Evolutionary conservation across 176 grass and related monocot genomes (phyloP), one percentile per base, ranked within the genome.

Genomic region (Avena eriantha): DNA sequence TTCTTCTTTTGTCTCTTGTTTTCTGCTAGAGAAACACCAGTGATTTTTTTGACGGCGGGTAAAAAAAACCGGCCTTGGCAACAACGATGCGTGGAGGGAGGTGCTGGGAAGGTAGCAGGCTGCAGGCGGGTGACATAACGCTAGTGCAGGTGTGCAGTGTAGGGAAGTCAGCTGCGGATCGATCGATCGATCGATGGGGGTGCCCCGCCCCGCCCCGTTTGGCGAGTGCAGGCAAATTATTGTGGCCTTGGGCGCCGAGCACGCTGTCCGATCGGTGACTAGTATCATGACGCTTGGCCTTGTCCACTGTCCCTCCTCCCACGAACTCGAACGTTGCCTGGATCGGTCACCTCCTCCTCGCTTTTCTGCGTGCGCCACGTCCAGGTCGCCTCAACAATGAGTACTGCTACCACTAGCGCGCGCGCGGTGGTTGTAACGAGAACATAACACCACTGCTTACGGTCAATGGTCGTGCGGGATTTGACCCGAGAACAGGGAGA

Each of bases 181-280:
- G 43, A 60, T 41, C 36, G 36, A 39, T 39, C 39, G 39, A 41
- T 41, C 0, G 5, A 7, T 5, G 36, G 5, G 39, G 39, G 39
- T 41, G 39, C 36, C 36, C 36, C 36, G 5, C 36, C 36, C 39
- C 39, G 39, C 5, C 39, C 39, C 17, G 83, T 68, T 74, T 55
- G 29, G 29, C 29, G 29, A 29, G 81, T 14, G 81, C 81, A 80
- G 85, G 76, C 76, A 84, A 87, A 88, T 91, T 70, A 88, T 91
- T 87, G 90, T 41, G 51, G 77, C 82, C 60, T 91, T 24, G 90
- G 90, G 70, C 61, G 82, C 1, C 69, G 77, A 60, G 85, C 77
- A 2, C 74, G 35, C 75, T 47, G 74, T 77, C 84, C 90, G 19
- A 87, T 87, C 74, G 85, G 90, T 88, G 82, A 87, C 90, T 88